Conservation (phyloP, 2,329 filamentous ascomycete genomes). For the Paecilomyces formosus region DNA sequence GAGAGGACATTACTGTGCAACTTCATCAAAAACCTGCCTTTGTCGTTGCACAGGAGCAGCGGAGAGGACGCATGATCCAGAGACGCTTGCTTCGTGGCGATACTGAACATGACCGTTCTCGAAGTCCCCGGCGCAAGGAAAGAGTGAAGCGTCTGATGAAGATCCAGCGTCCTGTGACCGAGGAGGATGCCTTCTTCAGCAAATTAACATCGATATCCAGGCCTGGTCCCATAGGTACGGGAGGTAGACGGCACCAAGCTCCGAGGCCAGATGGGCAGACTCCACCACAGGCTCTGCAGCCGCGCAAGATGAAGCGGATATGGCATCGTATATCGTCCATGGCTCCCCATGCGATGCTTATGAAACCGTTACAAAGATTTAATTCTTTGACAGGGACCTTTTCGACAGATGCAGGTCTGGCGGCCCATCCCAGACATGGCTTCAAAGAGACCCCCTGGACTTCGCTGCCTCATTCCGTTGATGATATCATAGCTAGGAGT, state of each 20-base stretch:
- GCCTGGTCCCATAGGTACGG: slow-evolving; percentile 6
- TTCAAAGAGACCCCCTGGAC: slow-evolving; percentile 1
- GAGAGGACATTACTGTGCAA: slow-evolving; percentile 25
- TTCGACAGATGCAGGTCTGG: slow-evolving; percentile 31
- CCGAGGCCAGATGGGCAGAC: background rate
- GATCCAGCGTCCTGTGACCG: slow-evolving; percentile 13
- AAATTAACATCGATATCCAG: slow-evolving; percentile 19
- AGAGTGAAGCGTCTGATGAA: slow-evolving; percentile 22
- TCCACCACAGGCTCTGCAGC: background rate
- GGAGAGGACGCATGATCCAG: slow-evolving; percentile 17
- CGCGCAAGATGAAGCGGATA: slow-evolving; percentile 13
- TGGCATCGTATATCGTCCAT: slow-evolving; percentile 17
- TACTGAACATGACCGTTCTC: slow-evolving; percentile 7
- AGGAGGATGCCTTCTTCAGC: slow-evolving; percentile 9
- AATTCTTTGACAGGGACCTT: slow-evolving; percentile 38
- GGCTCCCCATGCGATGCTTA: slow-evolving; percentile 26
- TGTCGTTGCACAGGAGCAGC: slow-evolving; percentile 20
- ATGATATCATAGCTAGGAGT: slow-evolving; percentile 19
- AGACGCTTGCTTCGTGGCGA: slow-evolving; percentile 15
- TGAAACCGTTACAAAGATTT: slow-evolving; percentile 32
- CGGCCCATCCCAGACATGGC: slow-evolving; percentile 6
- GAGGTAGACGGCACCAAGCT: slow-evolving; percentile 2
- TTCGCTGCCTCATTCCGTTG: slow-evolving; percentile 19
- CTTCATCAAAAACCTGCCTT: slow-evolving; percentile 28
- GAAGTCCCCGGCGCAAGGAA: slow-evolving; percentile 4